A percentile compares a stretch with the other conserved stretches of the same genome.
Evolutionary conservation across 1,284 basidiomycete genomes (phyloP).

Genomic region (Microbotryum scabiosae): DNA sequence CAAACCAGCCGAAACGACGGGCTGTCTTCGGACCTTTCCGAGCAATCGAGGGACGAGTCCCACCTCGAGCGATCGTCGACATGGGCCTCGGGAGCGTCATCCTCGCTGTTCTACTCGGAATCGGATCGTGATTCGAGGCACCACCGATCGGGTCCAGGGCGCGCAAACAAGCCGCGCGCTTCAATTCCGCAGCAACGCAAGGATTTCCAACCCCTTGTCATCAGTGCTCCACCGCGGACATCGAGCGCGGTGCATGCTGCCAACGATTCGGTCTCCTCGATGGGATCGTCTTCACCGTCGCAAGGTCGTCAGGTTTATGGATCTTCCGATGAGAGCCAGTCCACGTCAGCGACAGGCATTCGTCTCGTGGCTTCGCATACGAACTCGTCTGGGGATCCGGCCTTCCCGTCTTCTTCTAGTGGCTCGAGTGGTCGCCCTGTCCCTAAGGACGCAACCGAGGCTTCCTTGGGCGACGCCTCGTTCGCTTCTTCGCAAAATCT

Average conservation of each 20-base stretch:
- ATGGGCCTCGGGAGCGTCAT: conserved; percentile 30
- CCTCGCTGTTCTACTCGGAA: conserved; percentile 33
- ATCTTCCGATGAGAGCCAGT: background rate
- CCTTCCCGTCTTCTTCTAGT: too few relatives aligned
- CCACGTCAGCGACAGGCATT: background rate
- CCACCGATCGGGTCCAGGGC: conserved; percentile 11
- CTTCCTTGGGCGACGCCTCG: background rate
- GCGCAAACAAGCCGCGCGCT: conserved; percentile 8
- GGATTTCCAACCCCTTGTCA: conserved; percentile 28
- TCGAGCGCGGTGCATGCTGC: background rate
- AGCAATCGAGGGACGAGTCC: conserved; percentile 4
- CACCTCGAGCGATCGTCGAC: conserved; percentile 14
- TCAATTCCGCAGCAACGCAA: conserved; percentile 27
- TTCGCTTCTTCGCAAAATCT: background rate
- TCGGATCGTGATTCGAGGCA: conserved; percentile 12
- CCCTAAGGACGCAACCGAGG: too few relatives aligned
- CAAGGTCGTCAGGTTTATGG: background rate
- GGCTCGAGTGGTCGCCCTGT: too few relatives aligned
- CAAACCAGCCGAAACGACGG: background rate
- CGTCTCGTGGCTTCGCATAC: background rate
- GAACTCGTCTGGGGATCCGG: background rate
- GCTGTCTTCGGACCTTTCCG: background rate
- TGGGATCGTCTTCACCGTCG: conserved; percentile 6
- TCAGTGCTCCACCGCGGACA: background rate
- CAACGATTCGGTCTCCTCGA: conserved; percentile 4